phyloP scores from a whole-genome alignment of 371 early-diverging fungal species.

The Mortierella sp. region DNA sequence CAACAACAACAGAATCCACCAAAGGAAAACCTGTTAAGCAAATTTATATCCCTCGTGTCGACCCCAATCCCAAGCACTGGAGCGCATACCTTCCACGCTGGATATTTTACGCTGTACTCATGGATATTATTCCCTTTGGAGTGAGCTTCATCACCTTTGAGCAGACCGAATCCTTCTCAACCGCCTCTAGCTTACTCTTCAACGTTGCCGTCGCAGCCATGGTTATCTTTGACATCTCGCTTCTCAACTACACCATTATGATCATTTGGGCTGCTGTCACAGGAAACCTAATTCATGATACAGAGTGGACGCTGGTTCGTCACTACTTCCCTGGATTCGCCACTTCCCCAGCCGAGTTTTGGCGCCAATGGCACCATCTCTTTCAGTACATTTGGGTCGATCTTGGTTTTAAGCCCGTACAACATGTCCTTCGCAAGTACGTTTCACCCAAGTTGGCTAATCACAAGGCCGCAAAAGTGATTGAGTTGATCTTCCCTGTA shows the following conservation, averaged over 20 bases:
- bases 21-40: slow-evolving; percentile 37
- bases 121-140: slow-evolving; percentile 35
- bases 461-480: slow-evolving; percentile 9
- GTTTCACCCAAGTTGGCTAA: slow-evolving; percentile 21
- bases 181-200: slow-evolving; percentile 12
- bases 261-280: slow-evolving; percentile 43
- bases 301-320: slow-evolving; percentile 53
- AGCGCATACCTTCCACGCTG: slow-evolving; percentile 50
- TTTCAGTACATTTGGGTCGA: slow-evolving; percentile 55
- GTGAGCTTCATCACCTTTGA: slow-evolving; percentile 43
- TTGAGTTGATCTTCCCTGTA: slow-evolving; percentile 39
- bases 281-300: slow-evolving; percentile 41
- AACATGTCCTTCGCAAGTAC: slow-evolving; percentile 37
- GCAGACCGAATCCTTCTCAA: slow-evolving; percentile 27
- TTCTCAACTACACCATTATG: slow-evolving; percentile 53
- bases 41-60: slow-evolving; percentile 29
- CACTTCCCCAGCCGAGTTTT: slow-evolving; percentile 51
- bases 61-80: slow-evolving; percentile 53
- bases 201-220: slow-evolving; percentile 22
- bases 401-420: slow-evolving; percentile 41
- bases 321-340: slow-evolving; percentile 55
- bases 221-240: slow-evolving; percentile 51
- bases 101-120: slow-evolving; percentile 36
- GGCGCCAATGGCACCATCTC: slow-evolving; percentile 55
- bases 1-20: slow-evolving; percentile 7